Base-by-base conservation (phyloP, 495 filamentous ascomycete species). In the Stereocaulon alpinum region DNA sequence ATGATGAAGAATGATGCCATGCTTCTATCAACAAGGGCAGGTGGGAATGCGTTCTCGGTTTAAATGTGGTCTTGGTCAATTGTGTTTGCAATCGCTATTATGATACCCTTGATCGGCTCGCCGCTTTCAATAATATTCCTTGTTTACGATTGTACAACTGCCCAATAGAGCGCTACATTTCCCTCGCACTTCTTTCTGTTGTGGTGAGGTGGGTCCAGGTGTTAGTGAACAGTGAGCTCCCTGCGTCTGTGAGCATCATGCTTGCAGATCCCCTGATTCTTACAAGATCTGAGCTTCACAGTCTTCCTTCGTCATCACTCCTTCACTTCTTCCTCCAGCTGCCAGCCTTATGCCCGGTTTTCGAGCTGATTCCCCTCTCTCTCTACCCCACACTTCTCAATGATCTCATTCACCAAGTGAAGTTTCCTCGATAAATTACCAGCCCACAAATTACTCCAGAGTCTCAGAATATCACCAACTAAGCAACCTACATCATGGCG, bases 1-100 rank as follows among this genome's bases (percentile, higher is more conserved):
- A 55, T n/a, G 45, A 61, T 30, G 57, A 56, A 0, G 61, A 58
- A n/a, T 47, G 17, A 52, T 14, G 49, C 20, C 30, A 2, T 20
- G 30, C 34, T 34, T 12, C 17, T 11, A 52, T 5, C 9, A 18
- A 12, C 17, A 52, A 20, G 10, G 49, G 27, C 9, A 18, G 48
- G 17, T 52, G 17, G 27, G 6, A 30, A 37, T 10, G 10, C 4
- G 7, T 18, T 52, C 34, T 37, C 29, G 49, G 17, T 52, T 52
- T 12, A 10, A 10, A 37, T 37, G 34, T 37, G 34, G 12, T 37
- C 34, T 37, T 37, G 4, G 34, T 7, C 34, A 37, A 2, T 37
- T 37, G 34, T 37, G 12, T 12, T 10, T 37, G 34, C 34, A 22
- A 34, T 52, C 6, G 18, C 30, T 4, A 15, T 37, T 52, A 4